These are phyloP conservation scores for Cutaneotrichosporon sp. DNA, from an alignment of 1,284 basidiomycete genomes.

Conservation along the genomic window DNA sequence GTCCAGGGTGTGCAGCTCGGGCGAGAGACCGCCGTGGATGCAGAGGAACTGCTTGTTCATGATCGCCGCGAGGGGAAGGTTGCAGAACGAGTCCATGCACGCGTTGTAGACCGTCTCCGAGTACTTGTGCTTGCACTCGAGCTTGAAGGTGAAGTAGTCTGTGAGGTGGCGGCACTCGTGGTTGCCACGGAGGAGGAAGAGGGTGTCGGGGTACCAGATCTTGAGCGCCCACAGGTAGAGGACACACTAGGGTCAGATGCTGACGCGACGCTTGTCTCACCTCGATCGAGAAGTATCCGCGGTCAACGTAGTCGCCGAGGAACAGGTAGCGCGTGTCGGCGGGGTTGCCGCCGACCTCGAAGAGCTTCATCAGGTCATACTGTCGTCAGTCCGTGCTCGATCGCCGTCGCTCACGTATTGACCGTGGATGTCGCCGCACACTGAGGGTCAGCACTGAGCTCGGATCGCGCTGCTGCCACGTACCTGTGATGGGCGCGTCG, in stretches of 20 bases:
- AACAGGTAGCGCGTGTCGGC: slow-evolving; percentile 93
- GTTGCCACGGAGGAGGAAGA: slow-evolving; percentile 91
- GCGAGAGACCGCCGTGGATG: slow-evolving; percentile 89
- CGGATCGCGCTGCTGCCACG: slow-evolving; percentile 45
- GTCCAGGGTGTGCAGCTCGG: slow-evolving; percentile 86
- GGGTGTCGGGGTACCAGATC: slow-evolving; percentile 87
- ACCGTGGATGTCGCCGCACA: slow-evolving; percentile 95
- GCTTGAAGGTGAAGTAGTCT: slow-evolving; percentile 96
- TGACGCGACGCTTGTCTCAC: slow-evolving; percentile 53
- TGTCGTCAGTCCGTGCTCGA: slow-evolving; percentile 41
- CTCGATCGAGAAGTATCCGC: slow-evolving; percentile 94
- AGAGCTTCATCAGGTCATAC: slow-evolving; percentile 98
- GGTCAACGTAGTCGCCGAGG: slow-evolving; percentile 97
- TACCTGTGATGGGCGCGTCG: slow-evolving; percentile 91
- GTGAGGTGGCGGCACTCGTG: slow-evolving; percentile 97
- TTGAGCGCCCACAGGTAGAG: slow-evolving; percentile 90
- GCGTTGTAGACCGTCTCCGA: slow-evolving; percentile 86
- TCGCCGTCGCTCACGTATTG: slow-evolving; percentile 74
- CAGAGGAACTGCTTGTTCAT: slow-evolving; percentile 99
- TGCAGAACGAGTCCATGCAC: slow-evolving; percentile 91
- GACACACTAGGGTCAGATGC: slow-evolving; percentile 65
- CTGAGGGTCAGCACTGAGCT: slow-evolving; percentile 53
- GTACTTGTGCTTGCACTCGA: slow-evolving; percentile 95
- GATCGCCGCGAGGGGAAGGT: slow-evolving; percentile 84
- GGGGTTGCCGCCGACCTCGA: slow-evolving; percentile 91